These are phyloP conservation scores for Xylariales sp. DNA, from an alignment of 2,329 filamentous ascomycete genomes.

Conservation along the genomic window DNA sequence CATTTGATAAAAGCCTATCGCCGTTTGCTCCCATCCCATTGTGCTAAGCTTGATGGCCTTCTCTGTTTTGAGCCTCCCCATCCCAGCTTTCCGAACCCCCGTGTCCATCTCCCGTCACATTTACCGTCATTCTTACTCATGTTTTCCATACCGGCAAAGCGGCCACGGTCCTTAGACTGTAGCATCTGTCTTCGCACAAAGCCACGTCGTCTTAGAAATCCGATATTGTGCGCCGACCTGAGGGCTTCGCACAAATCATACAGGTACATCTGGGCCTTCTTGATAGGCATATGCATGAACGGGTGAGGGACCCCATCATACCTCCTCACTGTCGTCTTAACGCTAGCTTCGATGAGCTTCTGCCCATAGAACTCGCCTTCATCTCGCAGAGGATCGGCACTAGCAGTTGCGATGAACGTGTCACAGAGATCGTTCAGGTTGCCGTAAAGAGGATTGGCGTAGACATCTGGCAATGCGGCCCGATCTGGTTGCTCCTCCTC, in stretches of 20 bases:
- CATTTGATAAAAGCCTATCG: no score
- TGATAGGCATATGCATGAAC: slow-evolving; percentile 8
- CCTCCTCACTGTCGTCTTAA: slow-evolving; percentile 3
- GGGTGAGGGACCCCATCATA: slow-evolving; percentile 7
- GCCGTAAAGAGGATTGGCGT: neutral
- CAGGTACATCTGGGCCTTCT: slow-evolving; percentile 6
- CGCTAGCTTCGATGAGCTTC: slow-evolving; percentile 4
- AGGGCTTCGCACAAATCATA: slow-evolving; percentile 4
- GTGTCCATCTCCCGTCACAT: no score
- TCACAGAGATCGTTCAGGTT: slow-evolving; percentile 2
- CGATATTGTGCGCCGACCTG: slow-evolving; percentile 2
- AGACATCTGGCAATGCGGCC: slow-evolving; percentile 4
- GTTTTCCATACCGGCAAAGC: no score
- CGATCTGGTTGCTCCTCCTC: neutral
- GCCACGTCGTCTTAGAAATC: no score
- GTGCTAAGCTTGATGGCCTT: no score
- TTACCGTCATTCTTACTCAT: no score
- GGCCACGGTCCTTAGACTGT: no score
- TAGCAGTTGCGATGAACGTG: slow-evolving; percentile 4
- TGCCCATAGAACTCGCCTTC: slow-evolving; percentile 7
- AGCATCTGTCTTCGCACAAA: no score
- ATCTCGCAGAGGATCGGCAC: slow-evolving; percentile 5
- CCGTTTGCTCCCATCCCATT: no score
- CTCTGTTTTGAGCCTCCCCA: no score
- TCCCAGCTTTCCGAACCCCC: no score